Evolutionary conservation across 1,284 basidiomycete species (phyloP), one percentile per base, ranked within the genome.

Genomic region (Schizophyllum amplum): DNA sequence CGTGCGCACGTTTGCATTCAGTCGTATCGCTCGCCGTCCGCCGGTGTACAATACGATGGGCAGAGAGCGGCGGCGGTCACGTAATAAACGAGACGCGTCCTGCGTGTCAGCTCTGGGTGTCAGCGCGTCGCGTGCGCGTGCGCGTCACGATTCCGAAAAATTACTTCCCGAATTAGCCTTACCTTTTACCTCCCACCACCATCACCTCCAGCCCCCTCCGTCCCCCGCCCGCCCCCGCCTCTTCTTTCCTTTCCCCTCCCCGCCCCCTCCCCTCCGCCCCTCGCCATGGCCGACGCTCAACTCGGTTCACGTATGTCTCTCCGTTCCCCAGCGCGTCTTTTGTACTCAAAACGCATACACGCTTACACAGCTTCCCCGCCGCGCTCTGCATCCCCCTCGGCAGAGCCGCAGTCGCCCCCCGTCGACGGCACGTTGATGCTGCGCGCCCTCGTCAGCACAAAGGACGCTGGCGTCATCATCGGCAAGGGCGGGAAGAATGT

Each of bases 401-500:
- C 47, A 5, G 47, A n/a, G n/a, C 76, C 56, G 68, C 69, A 26
- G 64, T 21, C 55, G 79, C 78, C 51, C 67, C 27, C 71, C 56
- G 71, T 81, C 57, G 80, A 82, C 65, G 87, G 90, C 65, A 76
- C 82, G 46, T 81, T 98, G 66, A 93, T 92, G 63, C 84, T 98
- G 57, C 88, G 94, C 65, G 90, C 94, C 50, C 87, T 98, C 66
- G 94, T 98, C 66, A 91, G 86, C 69, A 95, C 93, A 62, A 97
- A 96, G 76, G 94, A 98, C 73, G 94, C 94, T 56, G 94, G 94
- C 66, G 88, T 98, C 70, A 95, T 97, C 75, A 97, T 98, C 65
- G 93, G 96, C 66, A 98, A 94, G 69, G 94, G 81, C 59, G 96
- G 96, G 60, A 92, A 94, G 78, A 98, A 98, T 69, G 96, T 98